These are phyloP conservation scores for Rutstroemia sp. DNA, from an alignment of 2,329 filamentous ascomycete species.

Conservation along the genomic window DNA sequence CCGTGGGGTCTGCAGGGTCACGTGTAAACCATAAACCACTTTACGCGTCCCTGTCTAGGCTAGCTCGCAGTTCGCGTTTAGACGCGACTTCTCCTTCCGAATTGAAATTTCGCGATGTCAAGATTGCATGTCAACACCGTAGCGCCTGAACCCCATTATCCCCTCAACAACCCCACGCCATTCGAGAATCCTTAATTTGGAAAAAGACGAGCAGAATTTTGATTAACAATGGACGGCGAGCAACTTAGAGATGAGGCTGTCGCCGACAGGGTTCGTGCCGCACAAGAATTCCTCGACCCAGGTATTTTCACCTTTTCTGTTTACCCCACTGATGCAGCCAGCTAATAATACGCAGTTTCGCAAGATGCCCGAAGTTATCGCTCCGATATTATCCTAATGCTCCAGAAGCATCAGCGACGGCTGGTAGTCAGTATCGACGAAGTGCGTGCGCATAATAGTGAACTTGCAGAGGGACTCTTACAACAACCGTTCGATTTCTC, in stretches of 20 bases:
- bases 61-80: not conserved
- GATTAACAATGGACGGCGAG: constrained; percentile 51
- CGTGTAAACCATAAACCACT: not conserved
- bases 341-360: constrained; percentile 16
- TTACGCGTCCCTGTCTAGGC: not conserved
- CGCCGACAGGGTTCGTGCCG: constrained; percentile 74
- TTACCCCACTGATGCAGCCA: constrained; percentile 16
- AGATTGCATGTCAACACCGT: not conserved
- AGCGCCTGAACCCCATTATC: not conserved
- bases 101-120: constrained; percentile 6
- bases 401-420: constrained; percentile 58
- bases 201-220: not conserved
- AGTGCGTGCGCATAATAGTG: constrained; percentile 77
- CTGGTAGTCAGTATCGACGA: constrained; percentile 78
- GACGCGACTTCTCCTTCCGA: constrained; percentile 3
- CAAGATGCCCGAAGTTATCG: constrained; percentile 59
- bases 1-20: not conserved
- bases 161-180: not conserved
- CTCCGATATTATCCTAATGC: constrained; percentile 76
- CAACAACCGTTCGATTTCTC: constrained; percentile 82
- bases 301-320: constrained; percentile 46
- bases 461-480: constrained; percentile 72
- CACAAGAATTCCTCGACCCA: constrained; percentile 90
- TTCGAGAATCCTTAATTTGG: not conserved
- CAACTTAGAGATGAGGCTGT: constrained; percentile 80